Base-by-base conservation (phyloP, 345 rosid genomes). In the Camelina neglecta region DNA sequence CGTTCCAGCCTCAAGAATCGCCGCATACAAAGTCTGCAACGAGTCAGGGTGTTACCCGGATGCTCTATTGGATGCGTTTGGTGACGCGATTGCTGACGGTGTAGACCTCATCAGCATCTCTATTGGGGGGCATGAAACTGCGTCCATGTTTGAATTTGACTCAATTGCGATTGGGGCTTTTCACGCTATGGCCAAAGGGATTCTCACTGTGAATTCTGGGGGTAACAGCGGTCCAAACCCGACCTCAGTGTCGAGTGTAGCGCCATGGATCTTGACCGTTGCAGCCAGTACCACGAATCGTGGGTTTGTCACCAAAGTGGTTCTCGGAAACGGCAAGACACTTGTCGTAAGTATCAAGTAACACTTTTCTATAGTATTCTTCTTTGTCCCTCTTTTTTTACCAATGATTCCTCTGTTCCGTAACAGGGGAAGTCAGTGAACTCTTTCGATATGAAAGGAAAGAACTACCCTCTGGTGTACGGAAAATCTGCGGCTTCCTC, bases 221-320 rank as follows among this genome's bases (percentile, higher is more conserved):
- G 88, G 88, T 26, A 86, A 86, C 55, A 3, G 3, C 2, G 85
- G 88, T 51, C 79, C 67, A 62, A 4, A 4, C 0, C 20, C 36
- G 3, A 29, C 2, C 0, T 4, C 74, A 11, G 59, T 63, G 0
- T 0, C 72, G 0, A 60, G 69, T 11, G 74, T 80, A 10, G 78
- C 88, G 0, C 89, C 86, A 0, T 87, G 92, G 89, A 2, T 80
- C 6, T 50, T 87, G 31, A n/a, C 82, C 3, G 85, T 80, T 3
- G 88, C 82, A 47, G 88, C 85, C 4, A 85, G 88, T 56, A 76
- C 61, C 54, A 84, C 71, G 1, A 86, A 87, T 76, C 83, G 86
- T 12, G 44, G 36, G 5, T 69, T 85, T 45, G 16, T 74, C 16
- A 76, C 77, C 60, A 81, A 79, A 16, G 74, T 80, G 62, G 72